These are phyloP conservation scores for Cryptococcus sp. DNA, from an alignment of 1,284 basidiomycete genomes.

Conservation along the genomic window DNA sequence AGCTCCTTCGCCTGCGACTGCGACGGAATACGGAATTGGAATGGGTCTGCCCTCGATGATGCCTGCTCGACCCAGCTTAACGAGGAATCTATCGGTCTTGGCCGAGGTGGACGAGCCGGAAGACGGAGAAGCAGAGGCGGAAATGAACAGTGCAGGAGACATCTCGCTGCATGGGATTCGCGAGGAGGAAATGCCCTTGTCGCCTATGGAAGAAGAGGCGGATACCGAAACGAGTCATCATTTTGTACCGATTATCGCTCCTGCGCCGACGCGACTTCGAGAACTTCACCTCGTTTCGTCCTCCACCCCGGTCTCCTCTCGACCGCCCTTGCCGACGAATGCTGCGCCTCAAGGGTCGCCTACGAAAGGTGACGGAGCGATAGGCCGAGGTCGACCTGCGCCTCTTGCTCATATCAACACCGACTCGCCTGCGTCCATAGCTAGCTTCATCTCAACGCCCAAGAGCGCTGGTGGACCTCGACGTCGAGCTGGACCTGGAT, in stretches of 20 bases:
- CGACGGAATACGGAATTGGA: conserved; percentile 8
- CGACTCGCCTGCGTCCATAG: conserved; percentile 11
- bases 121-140: conserved; percentile 18
- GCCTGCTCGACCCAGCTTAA: conserved; percentile 22
- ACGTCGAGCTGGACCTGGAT: conserved; percentile 9
- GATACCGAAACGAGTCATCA: background rate
- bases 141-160: background rate
- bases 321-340: background rate
- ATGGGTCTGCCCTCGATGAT: conserved; percentile 14
- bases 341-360: conserved; percentile 11
- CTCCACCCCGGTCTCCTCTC: background rate
- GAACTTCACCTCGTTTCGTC: conserved; percentile 35
- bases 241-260: conserved; percentile 10
- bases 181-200: background rate
- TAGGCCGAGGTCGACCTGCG: conserved; percentile 31
- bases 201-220: background rate
- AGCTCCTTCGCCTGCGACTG: background rate
- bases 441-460: conserved; percentile 13
- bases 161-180: background rate
- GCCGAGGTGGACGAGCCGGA: conserved; percentile 42
- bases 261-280: conserved; percentile 28
- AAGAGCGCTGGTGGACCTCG: conserved; percentile 12
- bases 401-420: background rate
- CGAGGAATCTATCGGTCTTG: conserved; percentile 22
- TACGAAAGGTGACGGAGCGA: conserved; percentile 31